Evolutionary conservation across 305 asterid species (phyloP).

Genomic region (Fraxinus albicans): DNA sequence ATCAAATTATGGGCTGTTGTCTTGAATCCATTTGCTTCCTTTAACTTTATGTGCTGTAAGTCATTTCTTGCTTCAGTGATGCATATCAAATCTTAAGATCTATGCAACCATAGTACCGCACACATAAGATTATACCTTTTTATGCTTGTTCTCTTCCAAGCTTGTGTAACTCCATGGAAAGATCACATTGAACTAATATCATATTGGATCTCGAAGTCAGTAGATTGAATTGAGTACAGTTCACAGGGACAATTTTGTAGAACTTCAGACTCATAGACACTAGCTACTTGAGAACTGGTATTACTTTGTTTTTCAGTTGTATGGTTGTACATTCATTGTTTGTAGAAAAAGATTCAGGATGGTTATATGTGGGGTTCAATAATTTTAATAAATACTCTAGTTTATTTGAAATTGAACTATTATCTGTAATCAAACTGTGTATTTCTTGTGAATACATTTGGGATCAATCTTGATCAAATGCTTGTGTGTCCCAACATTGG

Average conservation of each 20-base stretch:
- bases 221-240: neutral
- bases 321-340: neutral
- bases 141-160: neutral
- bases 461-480: neutral
- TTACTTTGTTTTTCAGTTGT: neutral
- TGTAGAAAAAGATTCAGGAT: neutral
- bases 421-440: neutral
- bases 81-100: neutral
- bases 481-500: neutral
- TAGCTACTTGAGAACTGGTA: neutral
- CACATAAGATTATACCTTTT: neutral
- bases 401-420: neutral
- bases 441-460: neutral
- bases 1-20: neutral
- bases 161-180: neutral
- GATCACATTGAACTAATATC: slow-evolving; percentile 15
- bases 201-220: neutral
- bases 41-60: neutral
- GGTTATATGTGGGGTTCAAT: neutral
- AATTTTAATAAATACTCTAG: neutral
- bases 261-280: neutral
- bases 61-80: slow-evolving; percentile 6
- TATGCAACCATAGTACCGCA: neutral
- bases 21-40: slow-evolving; percentile 2
- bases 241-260: neutral